Evolutionary conservation across 75 land plant genomes (phyloP).

Genomic region (Sequoiadendron giganteum): DNA sequence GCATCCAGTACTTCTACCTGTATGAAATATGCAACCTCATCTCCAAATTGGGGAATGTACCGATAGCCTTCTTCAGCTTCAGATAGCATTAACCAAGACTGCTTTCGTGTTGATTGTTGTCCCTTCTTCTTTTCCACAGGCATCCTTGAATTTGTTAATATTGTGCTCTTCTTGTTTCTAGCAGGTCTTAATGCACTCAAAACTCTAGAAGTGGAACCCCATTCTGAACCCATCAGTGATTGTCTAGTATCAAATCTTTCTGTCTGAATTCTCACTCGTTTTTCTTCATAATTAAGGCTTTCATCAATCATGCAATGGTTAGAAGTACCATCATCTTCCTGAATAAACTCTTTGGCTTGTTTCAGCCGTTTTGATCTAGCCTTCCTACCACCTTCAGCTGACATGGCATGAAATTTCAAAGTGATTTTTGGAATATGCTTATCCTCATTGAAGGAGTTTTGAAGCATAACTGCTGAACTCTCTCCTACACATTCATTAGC

Average conservation of each 20-base stretch:
- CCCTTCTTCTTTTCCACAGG: slow-evolving; percentile 29
- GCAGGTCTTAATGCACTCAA: slow-evolving; percentile 40
- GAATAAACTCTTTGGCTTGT: slow-evolving; percentile 1
- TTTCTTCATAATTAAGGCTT: slow-evolving; percentile 11
- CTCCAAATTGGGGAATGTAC: slow-evolving; percentile 89
- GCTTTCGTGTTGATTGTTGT: slow-evolving; percentile 34
- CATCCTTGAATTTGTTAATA: slow-evolving; percentile 17
- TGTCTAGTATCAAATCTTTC: slow-evolving; percentile 5
- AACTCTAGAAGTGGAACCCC: slow-evolving; percentile 22
- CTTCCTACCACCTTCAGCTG: slow-evolving; percentile 12
- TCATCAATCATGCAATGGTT: slow-evolving; percentile 4
- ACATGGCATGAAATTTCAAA: not conserved
- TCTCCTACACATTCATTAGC: slow-evolving; percentile 14
- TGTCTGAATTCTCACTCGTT: slow-evolving; percentile 5
- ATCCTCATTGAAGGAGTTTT: slow-evolving; percentile 18
- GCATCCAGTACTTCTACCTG: slow-evolving; percentile 50
- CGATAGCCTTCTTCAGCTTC: slow-evolving; percentile 72
- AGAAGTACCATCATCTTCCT: not conserved
- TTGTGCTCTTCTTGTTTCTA: slow-evolving; percentile 40
- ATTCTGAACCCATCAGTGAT: slow-evolving; percentile 25
- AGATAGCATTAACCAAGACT: slow-evolving; percentile 82
- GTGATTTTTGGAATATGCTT: slow-evolving; percentile 9
- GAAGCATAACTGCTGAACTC: slow-evolving; percentile 8
- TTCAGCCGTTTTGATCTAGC: slow-evolving; percentile 29
- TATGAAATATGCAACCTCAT: slow-evolving; percentile 87